A percentile compares a stretch with the other conserved stretches of the same genome.
These are phyloP conservation scores for Fusarium napiforme DNA, from an alignment of 2,329 filamentous ascomycete genomes.

Conservation along the genomic window DNA sequence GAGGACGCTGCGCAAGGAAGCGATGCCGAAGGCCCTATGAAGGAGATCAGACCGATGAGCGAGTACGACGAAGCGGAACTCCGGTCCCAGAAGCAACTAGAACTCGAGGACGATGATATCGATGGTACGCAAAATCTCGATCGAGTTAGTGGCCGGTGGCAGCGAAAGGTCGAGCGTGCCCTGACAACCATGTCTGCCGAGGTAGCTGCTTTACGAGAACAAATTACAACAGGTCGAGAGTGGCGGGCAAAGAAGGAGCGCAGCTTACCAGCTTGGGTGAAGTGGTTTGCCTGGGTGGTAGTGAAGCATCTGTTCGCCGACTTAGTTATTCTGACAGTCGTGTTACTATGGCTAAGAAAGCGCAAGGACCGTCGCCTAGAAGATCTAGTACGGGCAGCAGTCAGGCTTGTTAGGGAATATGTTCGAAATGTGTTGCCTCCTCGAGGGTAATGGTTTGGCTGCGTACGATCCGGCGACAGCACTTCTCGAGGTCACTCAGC, in stretches of 20 bases:
- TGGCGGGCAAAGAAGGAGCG: constrained; percentile 74
- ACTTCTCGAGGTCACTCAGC: not conserved
- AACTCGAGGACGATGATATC: constrained; percentile 58
- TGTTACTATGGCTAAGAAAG: constrained; percentile 78
- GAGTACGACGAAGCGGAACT: constrained; percentile 78
- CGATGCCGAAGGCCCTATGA: constrained; percentile 68
- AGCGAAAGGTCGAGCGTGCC: constrained; percentile 83
- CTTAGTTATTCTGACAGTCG: constrained; percentile 69
- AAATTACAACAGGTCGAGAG: constrained; percentile 81
- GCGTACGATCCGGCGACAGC: not conserved
- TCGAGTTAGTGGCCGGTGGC: constrained; percentile 70
- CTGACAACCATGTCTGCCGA: constrained; percentile 92
- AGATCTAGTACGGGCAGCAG: constrained; percentile 74
- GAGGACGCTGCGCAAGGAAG: constrained; percentile 59
- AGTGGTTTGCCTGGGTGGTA: constrained; percentile 75
- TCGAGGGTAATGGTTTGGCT: constrained; percentile 54
- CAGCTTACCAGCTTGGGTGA: constrained; percentile 74
- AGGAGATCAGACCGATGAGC: constrained; percentile 85
- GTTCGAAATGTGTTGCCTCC: constrained; percentile 68
- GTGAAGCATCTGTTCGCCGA: constrained; percentile 82
- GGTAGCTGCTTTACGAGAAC: constrained; percentile 89
- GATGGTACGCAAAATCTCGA: constrained; percentile 48
- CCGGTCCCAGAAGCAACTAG: constrained; percentile 61
- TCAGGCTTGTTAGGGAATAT: constrained; percentile 69
- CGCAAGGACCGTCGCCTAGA: constrained; percentile 78